Evolutionary conservation across 495 filamentous ascomycete genomes (phyloP).

Genomic region (Mytilinidion resinicola): DNA sequence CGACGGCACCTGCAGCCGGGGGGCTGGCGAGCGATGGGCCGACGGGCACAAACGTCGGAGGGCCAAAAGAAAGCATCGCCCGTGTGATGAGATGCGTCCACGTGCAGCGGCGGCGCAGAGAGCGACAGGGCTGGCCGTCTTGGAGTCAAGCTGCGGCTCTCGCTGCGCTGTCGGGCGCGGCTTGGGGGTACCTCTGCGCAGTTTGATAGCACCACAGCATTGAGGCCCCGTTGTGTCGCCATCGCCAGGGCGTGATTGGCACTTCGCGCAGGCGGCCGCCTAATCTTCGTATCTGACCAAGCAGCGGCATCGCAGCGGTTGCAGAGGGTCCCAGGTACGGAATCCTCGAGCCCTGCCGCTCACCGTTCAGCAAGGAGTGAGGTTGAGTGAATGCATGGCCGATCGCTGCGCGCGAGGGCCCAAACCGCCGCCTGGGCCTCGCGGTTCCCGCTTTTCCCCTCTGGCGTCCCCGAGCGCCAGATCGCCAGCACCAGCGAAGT

Average conservation of each 20-base stretch:
- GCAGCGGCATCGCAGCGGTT: neutral
- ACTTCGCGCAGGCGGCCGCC: neutral
- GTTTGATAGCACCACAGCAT: neutral
- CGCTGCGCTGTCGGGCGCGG: neutral
- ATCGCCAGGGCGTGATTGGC: neutral
- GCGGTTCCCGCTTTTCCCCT: neutral
- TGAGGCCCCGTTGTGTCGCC: neutral
- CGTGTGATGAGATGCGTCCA: slow-evolving; percentile 1
- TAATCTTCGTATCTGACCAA: neutral
- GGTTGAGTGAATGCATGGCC: neutral
- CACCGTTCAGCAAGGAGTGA: slow-evolving; percentile 3
- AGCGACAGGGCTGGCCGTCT: slow-evolving; percentile 5
- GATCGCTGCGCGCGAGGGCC: neutral
- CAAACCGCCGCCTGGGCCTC: neutral
- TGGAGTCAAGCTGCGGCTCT: slow-evolving; percentile 17
- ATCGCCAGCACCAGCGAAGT: neutral
- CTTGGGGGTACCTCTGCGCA: neutral
- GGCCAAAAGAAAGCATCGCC: neutral
- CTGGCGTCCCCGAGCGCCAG: neutral
- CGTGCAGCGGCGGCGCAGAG: neutral
- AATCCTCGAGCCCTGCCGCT: neutral
- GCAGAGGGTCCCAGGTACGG: neutral
- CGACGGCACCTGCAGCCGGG: neutral
- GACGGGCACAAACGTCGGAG: neutral
- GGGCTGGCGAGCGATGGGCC: neutral